Conservation (phyloP, 345 rosid species). For the Anastatica hierochuntica region DNA sequence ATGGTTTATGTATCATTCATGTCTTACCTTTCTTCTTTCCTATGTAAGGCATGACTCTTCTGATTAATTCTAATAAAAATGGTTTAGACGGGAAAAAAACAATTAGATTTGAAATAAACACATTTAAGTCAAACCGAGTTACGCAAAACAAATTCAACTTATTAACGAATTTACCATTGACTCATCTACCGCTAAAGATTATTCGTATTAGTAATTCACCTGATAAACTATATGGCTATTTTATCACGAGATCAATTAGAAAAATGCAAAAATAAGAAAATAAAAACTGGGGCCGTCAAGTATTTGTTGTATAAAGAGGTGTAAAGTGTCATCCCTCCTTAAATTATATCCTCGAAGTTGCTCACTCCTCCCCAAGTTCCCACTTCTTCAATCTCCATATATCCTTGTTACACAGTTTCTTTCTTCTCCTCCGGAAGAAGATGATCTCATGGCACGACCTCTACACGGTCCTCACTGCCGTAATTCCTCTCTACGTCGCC, state of each 20-base stretch:
- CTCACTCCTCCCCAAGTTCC: slow-evolving; percentile 19
- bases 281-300: slow-evolving; percentile 15
- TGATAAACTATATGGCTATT: not conserved
- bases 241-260: not conserved
- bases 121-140: too few species aligned
- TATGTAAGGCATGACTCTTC: too few species aligned
- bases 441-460: slow-evolving; percentile 78
- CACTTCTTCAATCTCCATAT: slow-evolving; percentile 3
- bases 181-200: too few species aligned
- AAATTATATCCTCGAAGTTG: slow-evolving; percentile 23
- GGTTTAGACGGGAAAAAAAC: too few species aligned
- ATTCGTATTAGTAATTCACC: too few species aligned
- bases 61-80: too few species aligned
- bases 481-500: slow-evolving; percentile 89
- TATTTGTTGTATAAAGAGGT: slow-evolving; percentile 30
- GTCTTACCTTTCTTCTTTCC: too few species aligned
- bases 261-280: not conserved
- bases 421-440: slow-evolving; percentile 3
- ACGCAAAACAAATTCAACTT: too few species aligned
- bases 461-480: slow-evolving; percentile 83
- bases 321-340: slow-evolving; percentile 24
- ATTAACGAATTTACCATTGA: too few species aligned
- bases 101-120: too few species aligned
- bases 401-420: slow-evolving; percentile 28
- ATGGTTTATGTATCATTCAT: too few species aligned